Evolutionary conservation across 2,329 filamentous ascomycete species (phyloP).

Genomic region (Aspergillus fumigatus): DNA sequence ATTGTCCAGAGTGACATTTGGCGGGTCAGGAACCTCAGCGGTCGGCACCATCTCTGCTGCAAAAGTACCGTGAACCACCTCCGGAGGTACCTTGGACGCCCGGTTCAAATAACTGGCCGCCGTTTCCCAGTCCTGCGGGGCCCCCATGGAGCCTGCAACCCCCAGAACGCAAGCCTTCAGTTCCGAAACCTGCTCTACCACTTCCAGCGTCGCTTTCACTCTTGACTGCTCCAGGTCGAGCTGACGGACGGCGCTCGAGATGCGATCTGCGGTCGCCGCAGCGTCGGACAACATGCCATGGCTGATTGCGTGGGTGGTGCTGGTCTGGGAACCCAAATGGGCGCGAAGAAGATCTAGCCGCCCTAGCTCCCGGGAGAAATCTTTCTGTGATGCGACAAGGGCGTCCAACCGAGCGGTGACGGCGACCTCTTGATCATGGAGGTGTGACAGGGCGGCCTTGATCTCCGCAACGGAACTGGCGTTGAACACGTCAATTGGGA

Average conservation of each 20-base stretch:
- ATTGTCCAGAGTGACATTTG: constrained; percentile 77
- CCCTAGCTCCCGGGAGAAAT: constrained; percentile 79
- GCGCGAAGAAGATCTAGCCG: constrained; percentile 86
- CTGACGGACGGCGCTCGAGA: constrained; percentile 80
- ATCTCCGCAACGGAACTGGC: constrained; percentile 75
- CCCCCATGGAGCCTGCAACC: constrained; percentile 93
- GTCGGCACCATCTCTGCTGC: constrained; percentile 91
- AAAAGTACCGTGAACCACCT: constrained; percentile 78
- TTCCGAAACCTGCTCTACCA: constrained; percentile 94
- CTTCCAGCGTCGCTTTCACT: constrained; percentile 82
- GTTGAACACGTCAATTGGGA: constrained; percentile 53
- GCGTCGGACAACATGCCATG: constrained; percentile 87
- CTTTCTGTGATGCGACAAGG: constrained; percentile 76
- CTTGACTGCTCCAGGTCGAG: constrained; percentile 88
- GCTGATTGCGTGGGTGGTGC: constrained; percentile 76
- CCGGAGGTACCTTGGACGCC: constrained; percentile 72
- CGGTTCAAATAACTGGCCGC: constrained; percentile 85
- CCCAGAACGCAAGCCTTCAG: constrained; percentile 95
- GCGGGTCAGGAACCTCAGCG: constrained; percentile 89
- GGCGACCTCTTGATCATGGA: constrained; percentile 70
- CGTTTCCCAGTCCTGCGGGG: constrained; percentile 97
- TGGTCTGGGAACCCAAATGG: constrained; percentile 79
- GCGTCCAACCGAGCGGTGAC: constrained; percentile 71
- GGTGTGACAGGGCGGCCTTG: constrained; percentile 66
- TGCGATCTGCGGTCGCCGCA: constrained; percentile 75